Evolutionary conservation across 2,329 filamentous ascomycete genomes (phyloP), one percentile per base, ranked within the genome.

Genomic region (Cercospora sp.): DNA sequence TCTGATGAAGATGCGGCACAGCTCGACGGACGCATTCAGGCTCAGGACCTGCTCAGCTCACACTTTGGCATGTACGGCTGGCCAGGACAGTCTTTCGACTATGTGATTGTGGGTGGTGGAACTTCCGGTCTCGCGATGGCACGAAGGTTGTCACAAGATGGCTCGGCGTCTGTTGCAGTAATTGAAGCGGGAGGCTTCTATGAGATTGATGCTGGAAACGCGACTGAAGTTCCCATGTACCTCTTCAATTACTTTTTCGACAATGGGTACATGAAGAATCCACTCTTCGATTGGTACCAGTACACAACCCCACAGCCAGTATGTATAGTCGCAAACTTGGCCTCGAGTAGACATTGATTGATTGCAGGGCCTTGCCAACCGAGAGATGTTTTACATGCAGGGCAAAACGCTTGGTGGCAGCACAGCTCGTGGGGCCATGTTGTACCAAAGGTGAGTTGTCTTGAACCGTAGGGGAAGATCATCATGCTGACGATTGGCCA

Each of bases 181-280:
- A 61, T 76, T 10, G 74, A 76, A 65, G 74, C 73, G 6, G 74
- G 73, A 4, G 66, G 70, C 10, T 74, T 72, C 61, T 73, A 74
- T 21, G 21, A 61, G 9, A 26, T 61, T 21, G 18, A 40, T 43
- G n/a, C n/a, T 18, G 58, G 58, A n/a, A 61, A 37, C 18, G 58
- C 24, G 8, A 32, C 28, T 7, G 32, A 34, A 40, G 62, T 55
- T 34, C 28, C 51, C 43, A 49, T 64, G 62, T 58, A 57, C 49
- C 51, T 64, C 32, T 58, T 64, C 62, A 55, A 58, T 28, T 64
- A 55, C 30, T 57, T 55, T 32, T 57, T 64, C 28, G 45, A 55
- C 62, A 64, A 64, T 28, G 62, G 62, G n/a, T 57, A 57, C 62
- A 55, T 55, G 62, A 64, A 64, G 24, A 64, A 55, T 24, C 62